Percentiles rank a stretch among this genome's conserved stretches.
These are phyloP conservation scores for Helminthosporium solani DNA, from an alignment of 2,329 filamentous ascomycete species.

Conservation along the genomic window DNA sequence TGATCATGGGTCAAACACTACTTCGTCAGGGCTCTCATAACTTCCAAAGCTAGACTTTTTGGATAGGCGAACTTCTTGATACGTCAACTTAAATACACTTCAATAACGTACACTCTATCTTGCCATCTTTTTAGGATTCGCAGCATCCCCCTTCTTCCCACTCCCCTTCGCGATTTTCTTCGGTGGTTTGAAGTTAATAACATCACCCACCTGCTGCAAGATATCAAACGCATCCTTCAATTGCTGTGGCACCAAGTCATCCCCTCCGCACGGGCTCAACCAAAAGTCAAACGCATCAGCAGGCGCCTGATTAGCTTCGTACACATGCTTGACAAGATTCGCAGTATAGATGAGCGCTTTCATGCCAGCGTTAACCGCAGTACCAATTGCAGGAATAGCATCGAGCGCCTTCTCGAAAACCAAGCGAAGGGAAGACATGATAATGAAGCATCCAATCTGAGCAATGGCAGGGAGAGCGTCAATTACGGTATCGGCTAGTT, in stretches of 20 bases:
- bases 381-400: background rate
- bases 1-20: too few relatives aligned
- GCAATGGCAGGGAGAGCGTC: background rate
- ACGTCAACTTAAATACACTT: too few relatives aligned
- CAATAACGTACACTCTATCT: too few relatives aligned
- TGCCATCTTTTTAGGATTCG: conserved; percentile 12
- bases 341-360: background rate
- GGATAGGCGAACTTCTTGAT: too few relatives aligned
- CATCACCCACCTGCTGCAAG: background rate
- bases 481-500: background rate
- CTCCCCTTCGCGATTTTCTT: background rate
- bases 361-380: background rate
- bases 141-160: background rate
- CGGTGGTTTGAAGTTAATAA: background rate
- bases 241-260: background rate
- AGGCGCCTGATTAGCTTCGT: background rate
- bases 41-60: too few relatives aligned
- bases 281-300: background rate
- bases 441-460: background rate
- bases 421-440: background rate
- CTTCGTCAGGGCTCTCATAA: too few relatives aligned
- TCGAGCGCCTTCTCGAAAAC: background rate
- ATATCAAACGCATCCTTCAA: background rate
- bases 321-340: background rate
- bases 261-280: background rate